These are phyloP conservation scores for Suhomyces maxii DNA, from an alignment of 1,139 yeast genomes.

Conservation along the genomic window DNA sequence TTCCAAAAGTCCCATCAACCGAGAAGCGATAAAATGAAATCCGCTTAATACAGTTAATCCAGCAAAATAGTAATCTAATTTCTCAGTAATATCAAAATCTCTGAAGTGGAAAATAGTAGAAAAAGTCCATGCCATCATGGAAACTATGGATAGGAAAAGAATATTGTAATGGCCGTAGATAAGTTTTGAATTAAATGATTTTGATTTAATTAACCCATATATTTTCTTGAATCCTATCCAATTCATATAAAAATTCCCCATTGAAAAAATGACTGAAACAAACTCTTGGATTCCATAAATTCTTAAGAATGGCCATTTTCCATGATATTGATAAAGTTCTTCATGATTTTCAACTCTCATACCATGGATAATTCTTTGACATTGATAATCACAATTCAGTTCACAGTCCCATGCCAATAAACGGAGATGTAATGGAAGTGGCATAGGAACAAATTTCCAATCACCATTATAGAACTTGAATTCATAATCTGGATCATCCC, in stretches of 20 bases:
- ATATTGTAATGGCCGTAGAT: conserved; percentile 33
- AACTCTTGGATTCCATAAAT: conserved; percentile 79
- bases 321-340: conserved; percentile 82
- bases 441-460: conserved; percentile 36
- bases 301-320: conserved; percentile 93
- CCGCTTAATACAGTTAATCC: conserved; percentile 84
- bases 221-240: conserved; percentile 54
- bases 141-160: conserved; percentile 49
- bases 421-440: conserved; percentile 45
- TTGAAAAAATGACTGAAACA: conserved; percentile 75
- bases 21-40: conserved; percentile 62
- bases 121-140: conserved; percentile 87
- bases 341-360: conserved; percentile 47
- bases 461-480: conserved; percentile 31
- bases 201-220: conserved; percentile 13
- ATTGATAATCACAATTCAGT: conserved; percentile 86
- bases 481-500: conserved; percentile 14
- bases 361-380: conserved; percentile 73
- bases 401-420: conserved; percentile 75
- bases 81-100: conserved; percentile 76
- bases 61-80: conserved; percentile 88
- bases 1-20: conserved; percentile 58
- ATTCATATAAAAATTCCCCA: conserved; percentile 79
- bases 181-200: conserved; percentile 9
- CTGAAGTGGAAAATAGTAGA: conserved; percentile 87